phyloP scores from a whole-genome alignment of 257 asterid species.

The Handroanthus guayacan region DNA sequence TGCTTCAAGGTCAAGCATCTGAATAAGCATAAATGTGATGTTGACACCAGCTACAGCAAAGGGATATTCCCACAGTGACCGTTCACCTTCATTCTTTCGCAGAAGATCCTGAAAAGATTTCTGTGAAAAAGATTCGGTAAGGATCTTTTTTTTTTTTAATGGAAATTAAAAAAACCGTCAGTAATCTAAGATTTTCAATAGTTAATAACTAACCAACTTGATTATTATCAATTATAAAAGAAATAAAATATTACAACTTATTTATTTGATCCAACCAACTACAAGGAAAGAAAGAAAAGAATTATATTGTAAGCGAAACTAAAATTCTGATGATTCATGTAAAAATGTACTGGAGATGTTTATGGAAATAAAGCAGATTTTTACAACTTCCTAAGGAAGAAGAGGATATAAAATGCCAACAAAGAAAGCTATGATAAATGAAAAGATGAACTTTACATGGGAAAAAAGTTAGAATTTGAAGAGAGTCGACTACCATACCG shows the following conservation, averaged over 20 bases:
- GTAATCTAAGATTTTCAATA: not conserved
- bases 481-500: conserved; percentile 57
- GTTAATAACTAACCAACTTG: not conserved
- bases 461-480: not conserved
- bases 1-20: conserved; percentile 99
- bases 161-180: not conserved
- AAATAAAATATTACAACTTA: not conserved
- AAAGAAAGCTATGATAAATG: not conserved
- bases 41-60: conserved; percentile 99
- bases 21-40: conserved; percentile 98
- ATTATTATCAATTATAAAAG: not conserved
- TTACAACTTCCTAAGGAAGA: not conserved
- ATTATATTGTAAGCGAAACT: not conserved
- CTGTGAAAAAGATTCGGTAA: conserved; percentile 49
- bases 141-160: conserved; percentile 7
- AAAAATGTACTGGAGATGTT: not conserved
- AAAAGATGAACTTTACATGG: not conserved
- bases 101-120: conserved; percentile 98
- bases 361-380: not conserved
- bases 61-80: conserved; percentile 98
- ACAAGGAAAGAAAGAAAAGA: not conserved
- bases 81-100: conserved; percentile 90
- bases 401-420: not conserved
- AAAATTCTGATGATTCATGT: not conserved
- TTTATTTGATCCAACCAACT: not conserved